phyloP scores from a whole-genome alignment of 108 stramenopile species.

The Cyclotella cryptica region DNA sequence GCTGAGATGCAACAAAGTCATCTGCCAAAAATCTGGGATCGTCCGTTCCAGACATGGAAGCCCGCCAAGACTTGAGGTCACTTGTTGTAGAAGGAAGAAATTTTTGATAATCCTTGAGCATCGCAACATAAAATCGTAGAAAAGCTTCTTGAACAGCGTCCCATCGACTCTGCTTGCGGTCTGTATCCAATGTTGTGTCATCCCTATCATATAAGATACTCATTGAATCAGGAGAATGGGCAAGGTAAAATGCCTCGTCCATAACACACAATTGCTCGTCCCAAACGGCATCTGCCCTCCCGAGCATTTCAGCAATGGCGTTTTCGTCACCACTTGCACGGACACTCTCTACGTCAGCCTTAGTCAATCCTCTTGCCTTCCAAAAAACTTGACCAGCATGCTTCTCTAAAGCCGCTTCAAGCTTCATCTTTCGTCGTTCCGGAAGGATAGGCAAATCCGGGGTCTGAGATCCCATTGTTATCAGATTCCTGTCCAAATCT shows the following conservation, averaged over 20 bases:
- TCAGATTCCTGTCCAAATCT: conserved; percentile 84
- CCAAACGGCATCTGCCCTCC: conserved; percentile 62
- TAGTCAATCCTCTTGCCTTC: conserved; percentile 72
- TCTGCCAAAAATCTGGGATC: conserved; percentile 51
- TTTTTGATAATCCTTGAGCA: conserved; percentile 86
- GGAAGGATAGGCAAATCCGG: conserved; percentile 71
- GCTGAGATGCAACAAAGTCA: conserved; percentile 70
- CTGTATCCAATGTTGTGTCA: conserved; percentile 25
- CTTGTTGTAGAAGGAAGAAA: conserved; percentile 55
- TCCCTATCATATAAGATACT: conserved; percentile 48
- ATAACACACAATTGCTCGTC: conserved; percentile 69
- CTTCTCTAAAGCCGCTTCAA: conserved; percentile 65
- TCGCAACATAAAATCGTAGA: conserved; percentile 84
- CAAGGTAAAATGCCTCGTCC: conserved; percentile 86
- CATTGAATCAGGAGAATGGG: conserved; percentile 73
- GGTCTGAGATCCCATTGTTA: conserved; percentile 70
- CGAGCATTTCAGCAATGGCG: conserved; percentile 33
- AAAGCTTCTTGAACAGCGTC: conserved; percentile 92
- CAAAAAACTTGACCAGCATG: conserved; percentile 86
- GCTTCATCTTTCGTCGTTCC: conserved; percentile 75
- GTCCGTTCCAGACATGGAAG: conserved; percentile 12
- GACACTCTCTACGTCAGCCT: conserved; percentile 48
- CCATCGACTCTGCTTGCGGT: conserved; percentile 73
- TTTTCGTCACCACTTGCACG: conserved; percentile 44
- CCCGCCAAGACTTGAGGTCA: conserved; percentile 44